Evolutionary conservation across 257 asterid genomes (phyloP).

Genomic region (Fraxinus americana): DNA sequence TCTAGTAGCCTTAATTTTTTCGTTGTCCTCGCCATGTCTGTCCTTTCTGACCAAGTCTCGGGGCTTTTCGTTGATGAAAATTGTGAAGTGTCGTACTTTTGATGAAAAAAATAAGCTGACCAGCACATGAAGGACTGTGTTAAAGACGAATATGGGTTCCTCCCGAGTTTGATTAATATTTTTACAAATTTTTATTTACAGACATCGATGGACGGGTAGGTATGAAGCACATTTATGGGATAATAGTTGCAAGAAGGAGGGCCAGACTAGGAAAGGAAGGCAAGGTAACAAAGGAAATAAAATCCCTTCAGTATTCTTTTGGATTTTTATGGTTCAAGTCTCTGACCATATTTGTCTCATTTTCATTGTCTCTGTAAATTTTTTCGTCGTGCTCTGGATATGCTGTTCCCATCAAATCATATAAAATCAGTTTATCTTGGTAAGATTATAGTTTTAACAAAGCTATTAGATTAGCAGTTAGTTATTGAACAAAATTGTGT

Average conservation of each 20-base stretch:
- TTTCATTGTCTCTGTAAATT: conserved; percentile 32
- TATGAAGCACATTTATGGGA: conserved; percentile 50
- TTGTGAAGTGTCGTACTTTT: background rate
- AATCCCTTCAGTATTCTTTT: conserved; percentile 20
- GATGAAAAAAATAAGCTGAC: too few species aligned
- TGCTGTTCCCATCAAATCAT: conserved; percentile 31
- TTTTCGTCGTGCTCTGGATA: conserved; percentile 34
- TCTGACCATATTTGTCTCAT: background rate
- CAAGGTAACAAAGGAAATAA: conserved; percentile 28
- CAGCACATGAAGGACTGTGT: background rate
- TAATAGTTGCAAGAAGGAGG: conserved; percentile 48
- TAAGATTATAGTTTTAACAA: conserved; percentile 24
- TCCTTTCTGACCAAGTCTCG: background rate
- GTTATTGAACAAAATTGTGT: background rate
- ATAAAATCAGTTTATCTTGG: conserved; percentile 46
- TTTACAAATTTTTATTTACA: background rate
- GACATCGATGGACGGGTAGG: conserved; percentile 47
- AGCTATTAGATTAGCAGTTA: background rate
- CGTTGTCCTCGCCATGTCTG: too few species aligned
- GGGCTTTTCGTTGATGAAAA: background rate
- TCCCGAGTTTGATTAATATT: background rate
- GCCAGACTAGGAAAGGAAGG: conserved; percentile 49
- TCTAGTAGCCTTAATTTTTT: background rate
- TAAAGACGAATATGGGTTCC: too few species aligned
- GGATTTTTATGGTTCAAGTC: background rate